phyloP scores from a whole-genome alignment of 2,329 filamentous ascomycete genomes.

The Aaosphaeria pasadenensis region DNA sequence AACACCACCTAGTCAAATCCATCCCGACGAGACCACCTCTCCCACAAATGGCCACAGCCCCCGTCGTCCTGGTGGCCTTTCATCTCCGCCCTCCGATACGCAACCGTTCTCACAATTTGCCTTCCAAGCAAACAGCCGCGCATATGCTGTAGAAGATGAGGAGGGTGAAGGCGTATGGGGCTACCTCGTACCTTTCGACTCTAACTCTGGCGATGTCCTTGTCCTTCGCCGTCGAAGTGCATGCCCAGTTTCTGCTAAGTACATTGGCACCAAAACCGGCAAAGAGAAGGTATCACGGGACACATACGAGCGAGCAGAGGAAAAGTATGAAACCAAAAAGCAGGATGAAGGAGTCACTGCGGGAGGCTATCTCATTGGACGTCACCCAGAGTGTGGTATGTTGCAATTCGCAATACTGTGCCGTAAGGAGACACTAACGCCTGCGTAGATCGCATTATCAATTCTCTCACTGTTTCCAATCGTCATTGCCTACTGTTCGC shows the following conservation, averaged over 20 bases:
- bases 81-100: conserved; percentile 71
- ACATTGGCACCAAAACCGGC: conserved; percentile 36
- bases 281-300: conserved; percentile 47
- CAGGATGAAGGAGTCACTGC: conserved; percentile 57
- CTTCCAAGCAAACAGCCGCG: conserved; percentile 67
- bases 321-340: conserved; percentile 57
- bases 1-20: conserved; percentile 55
- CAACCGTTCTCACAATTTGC: conserved; percentile 79
- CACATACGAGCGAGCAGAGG: conserved; percentile 59
- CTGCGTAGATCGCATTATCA: conserved; percentile 64
- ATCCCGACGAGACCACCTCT: conserved; percentile 43
- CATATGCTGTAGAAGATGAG: conserved; percentile 83
- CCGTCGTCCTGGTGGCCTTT: conserved; percentile 38
- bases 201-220: conserved; percentile 64
- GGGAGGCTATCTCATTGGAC: conserved; percentile 84
- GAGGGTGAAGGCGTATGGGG: conserved; percentile 88
- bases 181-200: conserved; percentile 81
- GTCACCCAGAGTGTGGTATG: conserved; percentile 91
- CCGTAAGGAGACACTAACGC: not conserved
- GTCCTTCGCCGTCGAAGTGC: conserved; percentile 72
- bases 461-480: conserved; percentile 82
- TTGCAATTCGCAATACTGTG: conserved; percentile 22
- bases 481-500: conserved; percentile 71
- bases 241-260: conserved; percentile 58
- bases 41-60: conserved; percentile 14